Conservation (phyloP, 164 flowering plant species). For the Piper longum region DNA sequence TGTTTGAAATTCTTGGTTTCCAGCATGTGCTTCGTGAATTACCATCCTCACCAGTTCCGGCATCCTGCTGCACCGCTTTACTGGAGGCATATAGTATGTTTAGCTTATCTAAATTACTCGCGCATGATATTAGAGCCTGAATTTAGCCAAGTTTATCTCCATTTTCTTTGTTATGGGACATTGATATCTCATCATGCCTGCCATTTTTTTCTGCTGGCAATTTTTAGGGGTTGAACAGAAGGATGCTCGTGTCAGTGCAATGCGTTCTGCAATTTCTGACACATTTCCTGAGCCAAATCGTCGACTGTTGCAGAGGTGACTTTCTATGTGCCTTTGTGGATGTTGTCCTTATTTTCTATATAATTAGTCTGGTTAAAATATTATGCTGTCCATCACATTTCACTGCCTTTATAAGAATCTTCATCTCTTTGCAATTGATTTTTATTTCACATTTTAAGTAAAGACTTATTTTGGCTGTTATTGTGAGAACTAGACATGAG, state of each 20-base stretch:
- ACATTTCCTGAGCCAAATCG: constrained; percentile 98
- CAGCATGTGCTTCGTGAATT: constrained; percentile 97
- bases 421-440: neutral
- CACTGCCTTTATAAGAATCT: no score
- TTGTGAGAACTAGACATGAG: neutral
- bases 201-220: constrained; percentile 7
- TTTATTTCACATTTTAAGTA: neutral
- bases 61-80: constrained; percentile 95
- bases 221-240: constrained; percentile 61
- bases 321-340: neutral
- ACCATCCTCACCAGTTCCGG: constrained; percentile 99
- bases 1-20: constrained; percentile 7
- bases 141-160: neutral
- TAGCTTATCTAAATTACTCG: neutral
- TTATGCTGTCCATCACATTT: no score
- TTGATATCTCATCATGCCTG: neutral
- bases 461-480: neutral
- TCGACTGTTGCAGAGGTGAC: constrained; percentile 74
- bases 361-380: no score
- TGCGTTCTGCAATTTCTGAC: constrained; percentile 81
- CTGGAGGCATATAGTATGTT: constrained; percentile 90
- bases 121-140: neutral
- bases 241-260: constrained; percentile 71
- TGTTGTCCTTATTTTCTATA: neutral
- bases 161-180: neutral